A percentile compares a stretch with the other conserved stretches of the same genome.
These are phyloP conservation scores for Sarocladium brachiariae DNA, from an alignment of 2,329 filamentous ascomycete species.

Conservation along the genomic window DNA sequence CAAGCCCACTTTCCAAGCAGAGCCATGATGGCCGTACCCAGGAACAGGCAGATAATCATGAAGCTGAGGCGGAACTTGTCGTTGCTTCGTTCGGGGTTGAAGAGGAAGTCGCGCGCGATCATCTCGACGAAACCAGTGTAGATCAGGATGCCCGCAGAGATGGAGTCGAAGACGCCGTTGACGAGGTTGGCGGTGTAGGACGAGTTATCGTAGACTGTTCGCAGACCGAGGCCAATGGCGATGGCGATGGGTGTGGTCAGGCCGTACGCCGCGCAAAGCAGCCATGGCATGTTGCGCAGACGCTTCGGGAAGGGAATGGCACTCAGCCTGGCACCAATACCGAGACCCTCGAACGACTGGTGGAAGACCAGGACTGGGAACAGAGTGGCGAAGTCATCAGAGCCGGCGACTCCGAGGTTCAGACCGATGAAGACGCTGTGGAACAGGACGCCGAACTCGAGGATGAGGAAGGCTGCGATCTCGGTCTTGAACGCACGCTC, in stretches of 20 bases:
- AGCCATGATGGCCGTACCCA: slow-evolving; percentile 70
- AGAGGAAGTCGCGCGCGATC: slow-evolving; percentile 90
- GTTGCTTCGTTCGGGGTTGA: slow-evolving; percentile 69
- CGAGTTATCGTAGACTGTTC: slow-evolving; percentile 21
- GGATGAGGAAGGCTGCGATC: slow-evolving; percentile 38
- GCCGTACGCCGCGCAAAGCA: slow-evolving; percentile 39
- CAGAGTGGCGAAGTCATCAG: slow-evolving; percentile 46
- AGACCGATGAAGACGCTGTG: slow-evolving; percentile 59
- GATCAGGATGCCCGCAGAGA: slow-evolving; percentile 77
- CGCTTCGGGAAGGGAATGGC: slow-evolving; percentile 43
- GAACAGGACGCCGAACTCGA: slow-evolving; percentile 57
- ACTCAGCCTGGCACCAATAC: slow-evolving; percentile 53
- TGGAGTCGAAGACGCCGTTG: slow-evolving; percentile 76
- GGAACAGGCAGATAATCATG: slow-evolving; percentile 52
- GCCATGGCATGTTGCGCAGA: slow-evolving; percentile 39
- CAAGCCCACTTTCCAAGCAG: slow-evolving; percentile 74
- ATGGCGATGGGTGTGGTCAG: slow-evolving; percentile 46
- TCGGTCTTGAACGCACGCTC: slow-evolving; percentile 24
- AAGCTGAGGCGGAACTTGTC: slow-evolving; percentile 36
- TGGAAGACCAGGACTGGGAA: slow-evolving; percentile 58
- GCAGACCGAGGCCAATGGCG: slow-evolving; percentile 40
- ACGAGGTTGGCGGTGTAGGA: slow-evolving; percentile 48
- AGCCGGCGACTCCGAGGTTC: slow-evolving; percentile 51
- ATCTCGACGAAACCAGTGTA: slow-evolving; percentile 85
- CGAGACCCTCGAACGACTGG: slow-evolving; percentile 57